Conservation (phyloP, 2,329 filamentous ascomycete species). For the Alternaria solani region DNA sequence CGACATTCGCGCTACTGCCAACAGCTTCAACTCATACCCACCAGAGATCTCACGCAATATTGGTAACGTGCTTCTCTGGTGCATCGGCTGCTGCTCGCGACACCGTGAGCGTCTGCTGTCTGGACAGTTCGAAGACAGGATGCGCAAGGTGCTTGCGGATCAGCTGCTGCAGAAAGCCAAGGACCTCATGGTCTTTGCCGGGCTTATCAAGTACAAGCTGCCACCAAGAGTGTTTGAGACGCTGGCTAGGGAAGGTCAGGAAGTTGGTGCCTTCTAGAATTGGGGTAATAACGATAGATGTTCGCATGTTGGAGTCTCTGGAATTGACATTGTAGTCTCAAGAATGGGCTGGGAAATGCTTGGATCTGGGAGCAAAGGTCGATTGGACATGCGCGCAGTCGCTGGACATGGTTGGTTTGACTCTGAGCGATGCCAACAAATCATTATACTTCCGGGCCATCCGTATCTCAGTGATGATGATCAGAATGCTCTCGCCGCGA, state of each 20-base stretch:
- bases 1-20: conserved; percentile 79
- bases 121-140: conserved; percentile 75
- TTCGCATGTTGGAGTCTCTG: neutral
- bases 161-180: conserved; percentile 81
- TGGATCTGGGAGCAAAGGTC: neutral
- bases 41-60: conserved; percentile 87
- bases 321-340: neutral
- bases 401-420: neutral
- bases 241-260: conserved; percentile 75
- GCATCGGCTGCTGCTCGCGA: conserved; percentile 82
- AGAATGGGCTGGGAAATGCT: neutral
- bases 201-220: conserved; percentile 89
- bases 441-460: neutral
- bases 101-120: conserved; percentile 72
- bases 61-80: conserved; percentile 92
- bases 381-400: neutral
- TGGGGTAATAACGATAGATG: neutral
- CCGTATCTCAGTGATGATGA: neutral
- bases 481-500: neutral
- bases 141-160: conserved; percentile 65
- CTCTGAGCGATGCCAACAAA: conserved; percentile 9
- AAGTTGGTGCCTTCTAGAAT: conserved; percentile 41
- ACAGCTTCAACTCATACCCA: conserved; percentile 79
- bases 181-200: conserved; percentile 93
- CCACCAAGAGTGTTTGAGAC: conserved; percentile 88